Percentiles rank a stretch among this genome's conserved stretches.
phyloP scores from a whole-genome alignment of 176 grass and related monocot genomes.

The Elaeis guineensis region DNA sequence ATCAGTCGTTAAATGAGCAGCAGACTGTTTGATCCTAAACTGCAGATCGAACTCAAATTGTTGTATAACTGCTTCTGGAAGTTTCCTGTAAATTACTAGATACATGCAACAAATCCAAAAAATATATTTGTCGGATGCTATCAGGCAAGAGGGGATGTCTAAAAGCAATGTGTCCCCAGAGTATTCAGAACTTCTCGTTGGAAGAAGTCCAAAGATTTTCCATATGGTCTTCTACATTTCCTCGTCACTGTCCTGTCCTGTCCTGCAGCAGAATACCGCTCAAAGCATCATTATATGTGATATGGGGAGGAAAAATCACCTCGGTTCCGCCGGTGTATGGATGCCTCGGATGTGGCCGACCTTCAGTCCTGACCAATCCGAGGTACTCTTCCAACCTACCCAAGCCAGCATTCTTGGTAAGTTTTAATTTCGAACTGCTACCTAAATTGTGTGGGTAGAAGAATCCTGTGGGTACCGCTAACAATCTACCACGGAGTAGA shows the following conservation, averaged over 20 bases:
- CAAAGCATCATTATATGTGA: constrained; percentile 72
- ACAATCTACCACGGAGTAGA: too few relatives aligned
- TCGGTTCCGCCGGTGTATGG: too few relatives aligned
- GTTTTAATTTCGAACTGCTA: too few relatives aligned
- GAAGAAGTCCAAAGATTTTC: constrained; percentile 51
- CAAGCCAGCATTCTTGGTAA: too few relatives aligned
- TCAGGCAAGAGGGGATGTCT: constrained; percentile 55
- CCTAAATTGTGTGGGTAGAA: too few relatives aligned
- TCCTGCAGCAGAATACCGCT: constrained; percentile 43
- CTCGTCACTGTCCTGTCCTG: constrained; percentile 36
- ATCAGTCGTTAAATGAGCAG: constrained; percentile 32
- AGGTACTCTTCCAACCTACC: too few relatives aligned
- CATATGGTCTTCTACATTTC: constrained; percentile 51
- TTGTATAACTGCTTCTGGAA: constrained; percentile 60
- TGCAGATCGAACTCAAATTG: constrained; percentile 52
- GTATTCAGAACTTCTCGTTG: constrained; percentile 28
- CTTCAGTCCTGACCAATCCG: too few relatives aligned
- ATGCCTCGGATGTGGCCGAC: too few relatives aligned
- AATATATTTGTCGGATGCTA: constrained; percentile 60
- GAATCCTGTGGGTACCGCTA: too few relatives aligned
- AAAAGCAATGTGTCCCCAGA: constrained; percentile 62
- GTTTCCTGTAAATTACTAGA: constrained; percentile 63
- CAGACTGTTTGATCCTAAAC: constrained; percentile 45
- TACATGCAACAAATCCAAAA: constrained; percentile 87
- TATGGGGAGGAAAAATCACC: too few relatives aligned